phyloP scores from a whole-genome alignment of 2,329 filamentous ascomycete genomes.

The Beauveria sp. region DNA sequence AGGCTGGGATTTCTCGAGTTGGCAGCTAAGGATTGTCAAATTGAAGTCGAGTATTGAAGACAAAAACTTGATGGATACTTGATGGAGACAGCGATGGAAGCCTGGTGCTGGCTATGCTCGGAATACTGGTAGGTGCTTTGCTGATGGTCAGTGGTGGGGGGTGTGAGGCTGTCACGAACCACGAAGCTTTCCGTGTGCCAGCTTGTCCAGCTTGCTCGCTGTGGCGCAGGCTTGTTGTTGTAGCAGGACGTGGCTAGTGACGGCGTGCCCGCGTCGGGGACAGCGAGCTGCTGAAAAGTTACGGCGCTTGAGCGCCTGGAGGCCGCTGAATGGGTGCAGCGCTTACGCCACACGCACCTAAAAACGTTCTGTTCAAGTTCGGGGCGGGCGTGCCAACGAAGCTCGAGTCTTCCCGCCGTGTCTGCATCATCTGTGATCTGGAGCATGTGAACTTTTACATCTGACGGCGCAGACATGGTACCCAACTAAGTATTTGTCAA shows the following conservation, averaged over 20 bases:
- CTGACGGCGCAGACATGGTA: not conserved
- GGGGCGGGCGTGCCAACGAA: not conserved
- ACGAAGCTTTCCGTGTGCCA: not conserved
- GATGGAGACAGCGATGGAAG: not conserved
- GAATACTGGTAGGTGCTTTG: not conserved
- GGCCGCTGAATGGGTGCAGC: not conserved
- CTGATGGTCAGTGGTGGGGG: not conserved
- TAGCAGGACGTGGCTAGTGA: not conserved
- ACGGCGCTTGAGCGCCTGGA: not conserved
- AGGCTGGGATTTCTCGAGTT: not conserved
- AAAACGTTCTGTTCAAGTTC: not conserved
- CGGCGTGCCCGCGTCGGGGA: not conserved
- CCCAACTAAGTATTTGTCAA: not conserved
- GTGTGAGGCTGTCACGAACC: not conserved
- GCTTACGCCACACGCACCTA: not conserved
- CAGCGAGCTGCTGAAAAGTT: not conserved
- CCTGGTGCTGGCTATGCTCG: not conserved
- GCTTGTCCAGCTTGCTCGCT: not conserved
- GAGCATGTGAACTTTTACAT: not conserved
- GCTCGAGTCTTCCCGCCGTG: not conserved
- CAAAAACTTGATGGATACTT: not conserved
- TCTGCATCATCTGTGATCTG: not conserved
- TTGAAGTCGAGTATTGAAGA: not conserved
- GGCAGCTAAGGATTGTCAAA: not conserved
- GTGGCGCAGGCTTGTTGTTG: not conserved